Conservation (phyloP, 805 yeast species). For the Candida saitoana region DNA sequence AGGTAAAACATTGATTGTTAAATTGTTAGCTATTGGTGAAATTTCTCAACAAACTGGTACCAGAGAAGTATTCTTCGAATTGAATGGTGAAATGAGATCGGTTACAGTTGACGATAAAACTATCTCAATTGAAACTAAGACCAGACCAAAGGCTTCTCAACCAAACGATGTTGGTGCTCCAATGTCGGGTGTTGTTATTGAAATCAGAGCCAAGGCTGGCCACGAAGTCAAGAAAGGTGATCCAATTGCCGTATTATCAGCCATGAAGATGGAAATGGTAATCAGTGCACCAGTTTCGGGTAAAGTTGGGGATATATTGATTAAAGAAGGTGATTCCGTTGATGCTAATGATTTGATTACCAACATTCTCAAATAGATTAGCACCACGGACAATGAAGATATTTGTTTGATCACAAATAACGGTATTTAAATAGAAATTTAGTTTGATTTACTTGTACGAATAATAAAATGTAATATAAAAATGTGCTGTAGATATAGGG, state of each 20-base stretch:
- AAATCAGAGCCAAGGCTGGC: constrained; percentile 86
- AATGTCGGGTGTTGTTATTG: constrained; percentile 98
- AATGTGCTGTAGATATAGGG: too few relatives aligned
- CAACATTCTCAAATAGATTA: constrained; percentile 23
- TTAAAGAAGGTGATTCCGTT: constrained; percentile 90
- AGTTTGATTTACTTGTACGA: neutral
- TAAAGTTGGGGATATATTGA: constrained; percentile 67
- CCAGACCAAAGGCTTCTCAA: constrained; percentile 90
- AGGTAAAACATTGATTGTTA: constrained; percentile 91
- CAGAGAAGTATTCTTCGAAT: constrained; percentile 95
- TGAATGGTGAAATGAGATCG: constrained; percentile 97
- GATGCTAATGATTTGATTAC: constrained; percentile 87
- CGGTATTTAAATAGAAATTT: neutral
- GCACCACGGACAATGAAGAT: neutral
- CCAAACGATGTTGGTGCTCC: constrained; percentile 96
- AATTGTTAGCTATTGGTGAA: constrained; percentile 90
- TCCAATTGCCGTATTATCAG: constrained; percentile 87
- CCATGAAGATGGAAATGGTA: constrained; percentile 99
- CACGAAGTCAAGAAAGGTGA: constrained; percentile 93
- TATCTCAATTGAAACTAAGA: constrained; percentile 76
- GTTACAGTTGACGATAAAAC: constrained; percentile 86
- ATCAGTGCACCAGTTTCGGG: constrained; percentile 90
- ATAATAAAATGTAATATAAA: neutral
- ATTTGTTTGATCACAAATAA: neutral
- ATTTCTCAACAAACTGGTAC: constrained; percentile 78